These are phyloP conservation scores for Bidens hawaiensis DNA, from an alignment of 140 eudicot genomes.

Conservation along the genomic window DNA sequence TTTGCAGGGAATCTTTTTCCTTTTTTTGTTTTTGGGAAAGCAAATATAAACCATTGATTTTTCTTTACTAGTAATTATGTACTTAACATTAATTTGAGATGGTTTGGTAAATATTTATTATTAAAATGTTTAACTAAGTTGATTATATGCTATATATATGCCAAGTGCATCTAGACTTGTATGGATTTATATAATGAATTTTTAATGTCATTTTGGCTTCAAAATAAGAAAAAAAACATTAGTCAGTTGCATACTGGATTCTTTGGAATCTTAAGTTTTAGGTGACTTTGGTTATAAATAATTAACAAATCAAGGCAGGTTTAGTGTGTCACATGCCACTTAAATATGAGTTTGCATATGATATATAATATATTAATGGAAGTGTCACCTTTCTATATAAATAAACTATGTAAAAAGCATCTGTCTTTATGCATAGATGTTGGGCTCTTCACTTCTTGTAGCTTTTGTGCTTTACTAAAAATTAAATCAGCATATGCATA, in stretches of 20 bases:
- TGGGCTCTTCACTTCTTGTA: conserved; percentile 23
- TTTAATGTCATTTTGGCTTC: background rate
- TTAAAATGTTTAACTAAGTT: background rate
- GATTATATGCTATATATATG: background rate
- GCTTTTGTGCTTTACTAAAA: conserved; percentile 28
- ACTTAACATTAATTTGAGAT: background rate
- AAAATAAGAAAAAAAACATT: background rate
- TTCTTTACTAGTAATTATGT: background rate
- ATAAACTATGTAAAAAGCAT: conserved; percentile 16
- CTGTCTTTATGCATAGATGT: conserved; percentile 26
- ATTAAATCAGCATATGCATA: conserved; percentile 7
- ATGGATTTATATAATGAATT: too few species aligned
- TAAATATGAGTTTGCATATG: conserved; percentile 22
- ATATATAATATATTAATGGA: background rate
- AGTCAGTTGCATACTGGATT: background rate
- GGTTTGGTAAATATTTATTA: background rate
- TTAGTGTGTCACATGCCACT: conserved; percentile 22
- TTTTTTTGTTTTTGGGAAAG: background rate
- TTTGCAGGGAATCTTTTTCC: conserved; percentile 3
- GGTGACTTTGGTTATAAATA: conserved; percentile 15
- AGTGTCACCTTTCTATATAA: background rate
- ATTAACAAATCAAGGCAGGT: conserved; percentile 6
- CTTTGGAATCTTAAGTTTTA: conserved; percentile 5
- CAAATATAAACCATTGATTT: conserved; percentile 1
- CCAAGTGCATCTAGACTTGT: too few species aligned